Evolutionary conservation across 495 filamentous ascomycete genomes (phyloP), one percentile per base, ranked within the genome.

Genomic region (Penicillium psychrofluorescens): DNA sequence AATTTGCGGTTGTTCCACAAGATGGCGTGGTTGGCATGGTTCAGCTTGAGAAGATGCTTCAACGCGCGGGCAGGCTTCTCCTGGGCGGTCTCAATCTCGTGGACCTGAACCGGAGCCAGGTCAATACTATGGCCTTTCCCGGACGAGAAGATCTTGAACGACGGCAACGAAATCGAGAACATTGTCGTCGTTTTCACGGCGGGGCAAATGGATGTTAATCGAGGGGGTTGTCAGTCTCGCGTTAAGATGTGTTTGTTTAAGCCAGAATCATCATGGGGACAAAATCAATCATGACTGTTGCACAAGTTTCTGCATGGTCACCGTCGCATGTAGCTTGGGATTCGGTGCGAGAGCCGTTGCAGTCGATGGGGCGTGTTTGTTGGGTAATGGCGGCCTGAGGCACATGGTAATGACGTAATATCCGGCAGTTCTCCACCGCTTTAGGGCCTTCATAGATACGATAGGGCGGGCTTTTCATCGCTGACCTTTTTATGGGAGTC

Each of bases 11-110:
- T 55, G 55, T 92, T 61, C 57, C 85, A 95, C 42, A 96, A 58
- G 41, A 97, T 83, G 22, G 87, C 76, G 64, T 95, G 73, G 53
- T 94, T 95, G 30, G 83, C 80, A 70, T 99, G 94, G 62, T 99
- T 97, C 22, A 90, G 79, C 53, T 82, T 83, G 30, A 99, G 57
- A 11, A 97, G 72, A 60, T 97, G 89, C 61, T 92, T 95, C 41
- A 99, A 73, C 5, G 87, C 87, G 46, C 91, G 68, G 9, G 85
- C 79, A 28, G 84, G 70, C 63, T 89, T 94, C 45, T 90, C 88
- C 8, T 79, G 72, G 13, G 78, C 74, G 7, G 78, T 84, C 61
- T 97, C 92, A 41, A 94, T 77, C 58, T 84, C 79, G 66, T 91
- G 78, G 40, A 84, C 68, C 40, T 85, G 69, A 33, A 91, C 83